Conservation (phyloP, 768 basidiomycete species). For the Podaxis mareebaensis region DNA sequence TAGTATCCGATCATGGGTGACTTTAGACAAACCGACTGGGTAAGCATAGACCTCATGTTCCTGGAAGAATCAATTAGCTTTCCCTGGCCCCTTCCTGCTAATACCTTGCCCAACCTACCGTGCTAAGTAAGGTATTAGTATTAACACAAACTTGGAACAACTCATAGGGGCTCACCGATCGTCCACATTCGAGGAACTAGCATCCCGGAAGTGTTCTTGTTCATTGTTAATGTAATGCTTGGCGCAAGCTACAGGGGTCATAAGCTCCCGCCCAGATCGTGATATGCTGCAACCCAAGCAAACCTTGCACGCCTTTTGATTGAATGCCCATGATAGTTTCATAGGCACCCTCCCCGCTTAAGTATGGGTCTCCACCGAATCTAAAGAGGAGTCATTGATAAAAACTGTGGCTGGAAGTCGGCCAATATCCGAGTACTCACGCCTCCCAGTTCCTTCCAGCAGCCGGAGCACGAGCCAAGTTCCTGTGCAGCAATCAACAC, state of each 20-base stretch:
- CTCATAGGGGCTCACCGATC: constrained; percentile 33
- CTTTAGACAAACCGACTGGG: constrained; percentile 35
- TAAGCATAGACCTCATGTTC: constrained; percentile 60
- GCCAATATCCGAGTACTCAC: constrained; percentile 23
- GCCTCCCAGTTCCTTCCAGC: constrained; percentile 57
- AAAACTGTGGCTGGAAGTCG: neutral
- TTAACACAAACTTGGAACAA: neutral
- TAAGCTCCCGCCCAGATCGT: neutral
- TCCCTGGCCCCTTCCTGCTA: neutral
- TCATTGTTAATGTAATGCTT: constrained; percentile 51
- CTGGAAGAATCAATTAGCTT: constrained; percentile 21
- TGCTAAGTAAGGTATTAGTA: constrained; percentile 23
- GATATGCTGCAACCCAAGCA: neutral
- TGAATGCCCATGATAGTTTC: constrained; percentile 54
- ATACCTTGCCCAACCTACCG: constrained; percentile 26
- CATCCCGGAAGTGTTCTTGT: constrained; percentile 47
- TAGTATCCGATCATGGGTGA: neutral
- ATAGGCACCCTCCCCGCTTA: constrained; percentile 55
- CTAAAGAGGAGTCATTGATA: constrained; percentile 21
- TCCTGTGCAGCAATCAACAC: constrained; percentile 29
- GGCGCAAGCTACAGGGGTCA: constrained; percentile 33
- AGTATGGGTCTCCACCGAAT: constrained; percentile 54
- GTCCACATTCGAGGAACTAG: constrained; percentile 43
- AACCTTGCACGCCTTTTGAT: constrained; percentile 50
- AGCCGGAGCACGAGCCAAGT: constrained; percentile 44